Percentiles rank a stretch among this genome's conserved stretches.
These are phyloP conservation scores for Eimeria praecox DNA, from an alignment of 169 alveolate genomes.

Conservation along the genomic window DNA sequence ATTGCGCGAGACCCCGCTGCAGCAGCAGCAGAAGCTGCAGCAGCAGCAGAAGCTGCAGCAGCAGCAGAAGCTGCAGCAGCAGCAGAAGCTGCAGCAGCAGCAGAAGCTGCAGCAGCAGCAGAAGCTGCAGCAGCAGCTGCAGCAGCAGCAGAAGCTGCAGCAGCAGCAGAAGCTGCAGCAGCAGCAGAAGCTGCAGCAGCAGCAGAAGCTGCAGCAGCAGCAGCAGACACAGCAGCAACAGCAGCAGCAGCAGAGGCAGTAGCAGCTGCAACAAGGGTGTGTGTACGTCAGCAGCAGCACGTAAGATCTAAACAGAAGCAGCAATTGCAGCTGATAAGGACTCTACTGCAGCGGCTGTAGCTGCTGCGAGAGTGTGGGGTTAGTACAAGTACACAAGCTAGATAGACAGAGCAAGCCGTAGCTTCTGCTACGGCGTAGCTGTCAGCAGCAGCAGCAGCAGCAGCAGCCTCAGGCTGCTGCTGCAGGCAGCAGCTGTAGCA, in stretches of 20 bases:
- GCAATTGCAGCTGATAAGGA: too few species aligned
- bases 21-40: constrained; percentile 1
- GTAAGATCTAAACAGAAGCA: too few species aligned
- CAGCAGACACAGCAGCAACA: not conserved
- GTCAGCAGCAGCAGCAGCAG: too few species aligned
- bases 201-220: not conserved
- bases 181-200: not conserved
- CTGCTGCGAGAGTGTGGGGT: too few species aligned
- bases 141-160: not conserved
- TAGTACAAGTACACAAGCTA: too few species aligned
- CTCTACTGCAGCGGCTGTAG: too few species aligned
- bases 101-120: not conserved
- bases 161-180: not conserved
- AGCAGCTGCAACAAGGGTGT: not conserved
- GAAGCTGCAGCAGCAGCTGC: not conserved
- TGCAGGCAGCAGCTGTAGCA: too few species aligned
- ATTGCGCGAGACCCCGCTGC: not conserved
- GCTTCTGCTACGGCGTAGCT: too few species aligned
- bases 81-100: not conserved
- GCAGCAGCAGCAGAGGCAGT: not conserved
- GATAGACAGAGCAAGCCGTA: too few species aligned
- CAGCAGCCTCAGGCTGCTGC: too few species aligned
- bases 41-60: too few species aligned
- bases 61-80: not conserved
- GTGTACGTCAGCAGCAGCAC: too few species aligned